These are phyloP conservation scores for Lipomyces kockii DNA, from an alignment of 805 yeast species.

Conservation along the genomic window DNA sequence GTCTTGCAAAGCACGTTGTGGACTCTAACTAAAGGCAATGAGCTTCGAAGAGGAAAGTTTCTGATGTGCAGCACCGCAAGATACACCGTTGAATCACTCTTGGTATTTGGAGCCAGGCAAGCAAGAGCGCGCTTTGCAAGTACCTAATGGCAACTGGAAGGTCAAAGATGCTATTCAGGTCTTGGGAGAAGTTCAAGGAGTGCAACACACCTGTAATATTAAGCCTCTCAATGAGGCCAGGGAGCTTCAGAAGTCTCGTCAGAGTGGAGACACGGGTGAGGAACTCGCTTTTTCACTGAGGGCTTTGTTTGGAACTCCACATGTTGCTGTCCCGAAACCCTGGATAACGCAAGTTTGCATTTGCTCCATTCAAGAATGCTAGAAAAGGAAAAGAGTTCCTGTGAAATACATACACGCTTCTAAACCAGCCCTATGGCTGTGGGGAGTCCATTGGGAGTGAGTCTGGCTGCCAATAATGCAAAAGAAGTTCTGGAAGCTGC, in stretches of 20 bases:
- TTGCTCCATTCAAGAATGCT: no score
- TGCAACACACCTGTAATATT: not conserved
- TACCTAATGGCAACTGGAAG: no score
- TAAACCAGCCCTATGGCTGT: no score
- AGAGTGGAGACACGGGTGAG: not conserved
- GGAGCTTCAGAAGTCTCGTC: slow-evolving; percentile 5
- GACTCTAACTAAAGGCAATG: not conserved
- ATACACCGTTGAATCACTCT: slow-evolving; percentile 2
- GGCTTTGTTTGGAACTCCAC: slow-evolving; percentile 8
- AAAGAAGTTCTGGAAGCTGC: no score
- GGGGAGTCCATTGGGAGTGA: no score
- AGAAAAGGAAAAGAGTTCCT: no score
- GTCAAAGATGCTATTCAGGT: slow-evolving; percentile 5
- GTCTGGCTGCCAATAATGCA: no score
- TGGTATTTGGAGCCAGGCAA: not conserved
- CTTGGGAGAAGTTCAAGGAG: slow-evolving; percentile 3
- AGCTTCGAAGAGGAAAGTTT: not conserved
- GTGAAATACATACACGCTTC: no score
- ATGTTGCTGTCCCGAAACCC: slow-evolving; percentile 4
- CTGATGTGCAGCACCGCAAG: not conserved
- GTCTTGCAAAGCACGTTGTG: not conserved
- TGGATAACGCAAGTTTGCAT: slow-evolving; percentile 4
- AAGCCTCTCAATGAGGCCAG: slow-evolving; percentile 5
- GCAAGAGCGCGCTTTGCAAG: slow-evolving; percentile 2
- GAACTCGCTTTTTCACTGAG: slow-evolving; percentile 6